phyloP scores from a whole-genome alignment of 768 basidiomycete species.

The Rhizopogon vinicolor region DNA sequence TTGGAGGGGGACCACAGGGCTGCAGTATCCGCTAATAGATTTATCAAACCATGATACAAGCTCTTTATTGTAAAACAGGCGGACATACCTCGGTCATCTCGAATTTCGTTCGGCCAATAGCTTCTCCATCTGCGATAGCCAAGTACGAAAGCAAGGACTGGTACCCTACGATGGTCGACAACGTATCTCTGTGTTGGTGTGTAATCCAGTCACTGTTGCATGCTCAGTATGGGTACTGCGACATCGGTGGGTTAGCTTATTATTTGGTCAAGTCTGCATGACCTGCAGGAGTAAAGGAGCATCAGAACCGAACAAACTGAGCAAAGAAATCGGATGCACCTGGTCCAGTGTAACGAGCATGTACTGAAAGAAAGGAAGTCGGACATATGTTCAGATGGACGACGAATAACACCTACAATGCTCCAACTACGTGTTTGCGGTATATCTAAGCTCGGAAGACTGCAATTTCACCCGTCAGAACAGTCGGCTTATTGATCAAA shows the following conservation, averaged over 20 bases:
- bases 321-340: constrained; percentile 43
- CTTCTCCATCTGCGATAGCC: constrained; percentile 90
- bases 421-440: constrained; percentile 93
- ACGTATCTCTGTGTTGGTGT: constrained; percentile 95
- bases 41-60: constrained; percentile 17
- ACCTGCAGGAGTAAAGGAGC: constrained; percentile 39
- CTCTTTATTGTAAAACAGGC: neutral
- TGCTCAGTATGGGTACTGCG: constrained; percentile 10
- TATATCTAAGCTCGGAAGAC: constrained; percentile 93
- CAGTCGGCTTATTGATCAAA: neutral
- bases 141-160: constrained; percentile 81
- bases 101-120: constrained; percentile 84
- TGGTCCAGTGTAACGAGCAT: constrained; percentile 94
- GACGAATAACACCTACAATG: constrained; percentile 61
- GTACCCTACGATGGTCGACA: constrained; percentile 90
- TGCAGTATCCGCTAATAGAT: constrained; percentile 78
- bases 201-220: constrained; percentile 87
- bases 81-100: constrained; percentile 88
- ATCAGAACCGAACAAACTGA: constrained; percentile 6
- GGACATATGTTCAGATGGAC: constrained; percentile 4
- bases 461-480: constrained; percentile 20
- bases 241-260: constrained; percentile 44
- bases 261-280: constrained; percentile 97
- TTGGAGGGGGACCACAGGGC: constrained; percentile 89
- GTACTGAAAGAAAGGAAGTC: constrained; percentile 49